Percentiles rank a stretch among this genome's conserved stretches.
Evolutionary conservation across 1,284 basidiomycete genomes (phyloP).

Genomic region (Puccinia hordei): DNA sequence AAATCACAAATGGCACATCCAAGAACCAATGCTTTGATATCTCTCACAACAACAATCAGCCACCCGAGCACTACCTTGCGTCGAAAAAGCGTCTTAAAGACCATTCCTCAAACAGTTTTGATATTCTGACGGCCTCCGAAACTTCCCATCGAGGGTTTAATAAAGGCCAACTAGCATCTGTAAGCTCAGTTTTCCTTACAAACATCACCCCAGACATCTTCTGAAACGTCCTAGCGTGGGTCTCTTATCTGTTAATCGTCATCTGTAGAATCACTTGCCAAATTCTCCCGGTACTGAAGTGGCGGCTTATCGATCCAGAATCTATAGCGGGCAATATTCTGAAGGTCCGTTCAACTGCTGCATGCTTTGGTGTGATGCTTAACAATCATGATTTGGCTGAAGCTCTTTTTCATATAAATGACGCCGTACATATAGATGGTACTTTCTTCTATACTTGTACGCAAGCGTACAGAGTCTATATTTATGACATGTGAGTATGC

Average conservation of each 20-base stretch:
- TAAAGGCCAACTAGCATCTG: slow-evolving; percentile 16
- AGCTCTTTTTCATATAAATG: background rate
- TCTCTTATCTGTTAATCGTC: slow-evolving; percentile 2
- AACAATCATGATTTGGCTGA: slow-evolving; percentile 23
- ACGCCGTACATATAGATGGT: slow-evolving; percentile 53
- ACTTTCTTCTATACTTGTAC: slow-evolving; percentile 63
- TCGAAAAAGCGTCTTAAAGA: slow-evolving; percentile 33
- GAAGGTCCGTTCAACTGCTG: slow-evolving; percentile 63
- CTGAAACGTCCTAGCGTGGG: background rate
- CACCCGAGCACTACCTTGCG: slow-evolving; percentile 28
- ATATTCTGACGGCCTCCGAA: slow-evolving; percentile 16
- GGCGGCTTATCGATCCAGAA: slow-evolving; percentile 74
- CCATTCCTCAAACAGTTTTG: slow-evolving; percentile 21
- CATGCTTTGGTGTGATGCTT: slow-evolving; percentile 3
- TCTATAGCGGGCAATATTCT: slow-evolving; percentile 92
- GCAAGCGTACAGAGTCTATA: slow-evolving; percentile 74
- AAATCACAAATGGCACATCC: background rate
- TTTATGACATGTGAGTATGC: slow-evolving; percentile 34
- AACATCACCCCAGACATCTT: background rate
- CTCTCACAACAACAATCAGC: background rate
- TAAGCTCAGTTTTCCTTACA: background rate
- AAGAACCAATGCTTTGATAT: background rate
- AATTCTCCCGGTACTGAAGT: slow-evolving; percentile 86
- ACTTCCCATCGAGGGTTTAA: slow-evolving; percentile 17
- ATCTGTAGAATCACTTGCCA: slow-evolving; percentile 71